These are phyloP conservation scores for Vanilla planifolia DNA, from an alignment of 106 monocot species.

Conservation along the genomic window DNA sequence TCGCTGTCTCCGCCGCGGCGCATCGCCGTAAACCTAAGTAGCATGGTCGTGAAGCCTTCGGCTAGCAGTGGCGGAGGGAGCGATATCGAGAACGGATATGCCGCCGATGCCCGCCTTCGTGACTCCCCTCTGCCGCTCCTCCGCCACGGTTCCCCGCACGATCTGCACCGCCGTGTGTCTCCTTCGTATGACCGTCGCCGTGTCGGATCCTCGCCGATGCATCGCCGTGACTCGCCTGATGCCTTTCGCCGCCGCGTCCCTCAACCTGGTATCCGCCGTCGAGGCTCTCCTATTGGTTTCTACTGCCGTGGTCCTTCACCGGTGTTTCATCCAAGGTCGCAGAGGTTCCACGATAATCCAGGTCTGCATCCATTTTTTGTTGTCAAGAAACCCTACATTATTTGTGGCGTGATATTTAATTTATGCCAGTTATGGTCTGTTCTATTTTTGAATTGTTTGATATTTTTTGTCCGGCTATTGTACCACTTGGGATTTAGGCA, in stretches of 20 bases:
- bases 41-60: constrained; percentile 37
- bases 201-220: constrained; percentile 4
- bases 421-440: no score
- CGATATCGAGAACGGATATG: constrained; percentile 9
- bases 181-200: constrained; percentile 15
- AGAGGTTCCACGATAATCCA: constrained; percentile 20
- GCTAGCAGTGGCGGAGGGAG: constrained; percentile 10
- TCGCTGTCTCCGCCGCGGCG: constrained; percentile 14
- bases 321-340: constrained; percentile 7
- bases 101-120: constrained; percentile 6
- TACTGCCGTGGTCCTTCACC: constrained; percentile 17
- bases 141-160: background rate
- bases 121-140: background rate
- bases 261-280: background rate
- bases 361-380: constrained; percentile 3
- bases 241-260: constrained; percentile 8
- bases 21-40: constrained; percentile 19
- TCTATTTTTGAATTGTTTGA: no score
- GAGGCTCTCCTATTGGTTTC: constrained; percentile 1
- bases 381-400: background rate
- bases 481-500: no score
- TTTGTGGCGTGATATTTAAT: no score
- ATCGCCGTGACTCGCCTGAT: constrained; percentile 1
- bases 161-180: constrained; percentile 8
- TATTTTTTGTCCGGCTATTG: no score